Percentiles rank a stretch among this genome's conserved stretches.
Evolutionary conservation across 495 filamentous ascomycete genomes (phyloP).

Genomic region (Podospora pseudoanserina): DNA sequence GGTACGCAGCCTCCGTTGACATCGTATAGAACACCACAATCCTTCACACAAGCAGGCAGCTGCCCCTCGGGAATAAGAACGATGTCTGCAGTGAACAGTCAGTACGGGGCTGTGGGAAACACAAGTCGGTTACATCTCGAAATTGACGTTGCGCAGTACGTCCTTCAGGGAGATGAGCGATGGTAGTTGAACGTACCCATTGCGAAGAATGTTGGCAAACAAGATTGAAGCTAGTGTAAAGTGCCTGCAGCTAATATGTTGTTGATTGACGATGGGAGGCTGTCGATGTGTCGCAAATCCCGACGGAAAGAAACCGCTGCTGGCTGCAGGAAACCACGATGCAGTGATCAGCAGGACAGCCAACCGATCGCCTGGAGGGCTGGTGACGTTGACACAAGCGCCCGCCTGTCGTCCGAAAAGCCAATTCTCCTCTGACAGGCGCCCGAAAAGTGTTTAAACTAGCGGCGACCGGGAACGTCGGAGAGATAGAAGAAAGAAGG

Average conservation of each 20-base stretch:
- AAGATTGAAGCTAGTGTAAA: neutral
- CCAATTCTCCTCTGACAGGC: neutral
- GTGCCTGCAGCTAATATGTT: neutral
- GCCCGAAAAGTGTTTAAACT: conserved; percentile 1
- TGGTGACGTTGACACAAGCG: conserved; percentile 1
- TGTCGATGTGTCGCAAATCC: neutral
- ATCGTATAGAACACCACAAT: conserved; percentile 51
- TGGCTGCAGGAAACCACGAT: neutral
- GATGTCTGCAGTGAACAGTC: conserved; percentile 23
- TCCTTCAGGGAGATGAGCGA: neutral
- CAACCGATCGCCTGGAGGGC: neutral
- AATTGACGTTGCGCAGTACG: neutral
- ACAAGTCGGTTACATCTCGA: neutral
- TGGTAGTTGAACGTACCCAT: neutral
- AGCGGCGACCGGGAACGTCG: conserved; percentile 3
- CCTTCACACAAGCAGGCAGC: conserved; percentile 45
- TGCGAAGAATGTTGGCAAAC: neutral
- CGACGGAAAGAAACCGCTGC: neutral
- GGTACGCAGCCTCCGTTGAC: conserved; percentile 54
- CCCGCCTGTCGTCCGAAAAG: neutral
- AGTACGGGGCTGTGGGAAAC: neutral
- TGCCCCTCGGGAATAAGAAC: conserved; percentile 45
- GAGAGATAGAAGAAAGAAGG: neutral
- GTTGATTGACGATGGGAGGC: neutral
- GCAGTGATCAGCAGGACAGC: neutral